Evolutionary conservation across 2,329 filamentous ascomycete genomes (phyloP), one percentile per base, ranked within the genome.

Genomic region (Westerdykella ornata): DNA sequence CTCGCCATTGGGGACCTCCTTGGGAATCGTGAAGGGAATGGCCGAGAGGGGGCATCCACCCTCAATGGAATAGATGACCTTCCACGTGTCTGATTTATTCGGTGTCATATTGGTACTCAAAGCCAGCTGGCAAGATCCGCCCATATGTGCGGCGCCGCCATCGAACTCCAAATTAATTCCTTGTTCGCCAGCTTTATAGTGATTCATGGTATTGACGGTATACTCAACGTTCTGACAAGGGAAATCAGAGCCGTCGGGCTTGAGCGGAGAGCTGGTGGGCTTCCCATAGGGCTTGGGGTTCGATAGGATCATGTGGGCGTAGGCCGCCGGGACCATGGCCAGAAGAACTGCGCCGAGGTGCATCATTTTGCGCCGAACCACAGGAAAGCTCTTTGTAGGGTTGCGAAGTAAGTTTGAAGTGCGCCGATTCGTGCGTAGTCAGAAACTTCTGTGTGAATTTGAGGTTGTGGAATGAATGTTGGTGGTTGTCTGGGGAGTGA

Each of bases 111-210:
- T 89, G 6, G 82, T 84, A 0, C 88, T 88, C 53, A 97, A 71
- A 9, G 82, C 82, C 30, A 97, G 65, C 59, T 97, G 90, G 68
- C 90, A 97, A 1, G 86, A 92, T 1, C 92, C 92, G 36, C 92
- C 92, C 9, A 87, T 88, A 54, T 98, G 92, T 0, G 81, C 78
- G 1, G 89, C 88, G 29, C 72, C 72, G 3, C 30, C 30, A 6
- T 3, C 3, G 8, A 8, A 14, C n/a, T 15, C 3, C 3, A 15
- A 8, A n/a, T 8, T 15, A 0, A 69, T 62, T 48, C 83, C 75
- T 0, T 63, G 54, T 2, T 77, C 75, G 11, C 85, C 86, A 12
- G 85, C 75, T 0, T 70, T 60, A 62, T 83, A 85, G 1, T 70
- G 60, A 53, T 86, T 92, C 66, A 67, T 73, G 9, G 44, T 45